Percentiles rank a stretch among this genome's conserved stretches.
Conservation (phyloP, 2,329 filamentous ascomycete genomes). For the Aspergillus caelatus region DNA sequence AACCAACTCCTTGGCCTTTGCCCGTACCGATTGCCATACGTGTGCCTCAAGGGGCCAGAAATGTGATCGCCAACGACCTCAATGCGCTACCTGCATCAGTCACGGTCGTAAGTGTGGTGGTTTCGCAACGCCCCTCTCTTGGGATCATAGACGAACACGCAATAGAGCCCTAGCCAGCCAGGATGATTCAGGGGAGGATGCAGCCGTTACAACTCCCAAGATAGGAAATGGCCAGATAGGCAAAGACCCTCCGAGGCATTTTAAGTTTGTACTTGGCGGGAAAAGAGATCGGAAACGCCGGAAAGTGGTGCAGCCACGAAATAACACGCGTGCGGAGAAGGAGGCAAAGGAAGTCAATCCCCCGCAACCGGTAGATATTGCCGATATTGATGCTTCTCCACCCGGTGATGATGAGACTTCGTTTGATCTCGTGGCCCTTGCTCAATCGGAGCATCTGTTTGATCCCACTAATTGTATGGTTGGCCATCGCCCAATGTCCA, state of each 20-base stretch:
- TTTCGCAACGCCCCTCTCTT: slow-evolving; percentile 14
- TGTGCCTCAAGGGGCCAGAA: slow-evolving; percentile 19
- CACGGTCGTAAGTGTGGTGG: slow-evolving; percentile 20
- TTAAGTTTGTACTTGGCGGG: not conserved
- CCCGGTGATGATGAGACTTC: not conserved
- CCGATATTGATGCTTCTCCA: not conserved
- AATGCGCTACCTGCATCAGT: slow-evolving; percentile 25
- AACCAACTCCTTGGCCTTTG: slow-evolving; percentile 27
- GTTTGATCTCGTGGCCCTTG: not conserved
- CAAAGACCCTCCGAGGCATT: not conserved
- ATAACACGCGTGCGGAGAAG: not conserved
- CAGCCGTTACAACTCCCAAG: not conserved
- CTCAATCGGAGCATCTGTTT: not conserved
- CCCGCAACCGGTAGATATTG: not conserved
- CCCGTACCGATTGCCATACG: slow-evolving; percentile 28
- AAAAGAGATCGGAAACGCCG: not conserved
- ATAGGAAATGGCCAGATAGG: not conserved
- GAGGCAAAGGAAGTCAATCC: not conserved
- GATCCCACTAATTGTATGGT: not conserved
- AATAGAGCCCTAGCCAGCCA: not conserved
- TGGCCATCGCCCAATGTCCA: not conserved
- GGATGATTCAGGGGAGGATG: not conserved
- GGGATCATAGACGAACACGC: slow-evolving; percentile 18
- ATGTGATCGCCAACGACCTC: slow-evolving; percentile 27
- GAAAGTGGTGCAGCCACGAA: not conserved